Conservation (phyloP, 306 rosid species). For the Prunus padus region DNA sequence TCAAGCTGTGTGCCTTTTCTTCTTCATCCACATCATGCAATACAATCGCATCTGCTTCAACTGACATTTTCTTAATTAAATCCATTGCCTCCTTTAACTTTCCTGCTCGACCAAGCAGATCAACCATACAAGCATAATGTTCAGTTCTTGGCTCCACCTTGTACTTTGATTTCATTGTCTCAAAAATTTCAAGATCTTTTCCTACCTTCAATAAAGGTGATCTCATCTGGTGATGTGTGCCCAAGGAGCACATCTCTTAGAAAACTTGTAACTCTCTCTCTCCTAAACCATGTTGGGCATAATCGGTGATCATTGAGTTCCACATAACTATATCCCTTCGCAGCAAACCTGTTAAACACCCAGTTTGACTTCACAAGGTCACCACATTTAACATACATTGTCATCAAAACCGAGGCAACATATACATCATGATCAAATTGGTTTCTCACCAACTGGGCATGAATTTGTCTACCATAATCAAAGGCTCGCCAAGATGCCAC, state of each 20-base stretch:
- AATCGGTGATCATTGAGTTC: too few relatives aligned
- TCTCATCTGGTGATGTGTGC: not conserved
- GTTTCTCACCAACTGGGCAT: too few relatives aligned
- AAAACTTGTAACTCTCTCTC: too few relatives aligned
- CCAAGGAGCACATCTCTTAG: too few relatives aligned
- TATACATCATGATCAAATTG: too few relatives aligned
- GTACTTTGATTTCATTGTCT: not conserved
- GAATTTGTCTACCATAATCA: too few relatives aligned
- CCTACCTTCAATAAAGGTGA: not conserved
- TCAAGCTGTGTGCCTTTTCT: slow-evolving; percentile 16
- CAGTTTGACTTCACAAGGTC: too few relatives aligned
- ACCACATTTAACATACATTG: too few relatives aligned
- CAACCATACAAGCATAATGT: slow-evolving; percentile 52
- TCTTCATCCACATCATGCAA: slow-evolving; percentile 30
- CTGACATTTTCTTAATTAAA: slow-evolving; percentile 39
- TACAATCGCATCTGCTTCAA: slow-evolving; percentile 38
- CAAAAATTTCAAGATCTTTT: not conserved
- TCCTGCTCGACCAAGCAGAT: slow-evolving; percentile 48
- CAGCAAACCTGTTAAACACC: too few relatives aligned
- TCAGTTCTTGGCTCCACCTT: slow-evolving; percentile 31
- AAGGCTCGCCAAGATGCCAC: not conserved
- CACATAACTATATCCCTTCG: too few relatives aligned
- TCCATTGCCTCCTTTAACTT: slow-evolving; percentile 34
- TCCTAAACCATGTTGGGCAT: too few relatives aligned
- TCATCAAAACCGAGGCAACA: too few relatives aligned